Base-by-base conservation (phyloP, 257 asterid genomes). In the Gentiana macrophylla region DNA sequence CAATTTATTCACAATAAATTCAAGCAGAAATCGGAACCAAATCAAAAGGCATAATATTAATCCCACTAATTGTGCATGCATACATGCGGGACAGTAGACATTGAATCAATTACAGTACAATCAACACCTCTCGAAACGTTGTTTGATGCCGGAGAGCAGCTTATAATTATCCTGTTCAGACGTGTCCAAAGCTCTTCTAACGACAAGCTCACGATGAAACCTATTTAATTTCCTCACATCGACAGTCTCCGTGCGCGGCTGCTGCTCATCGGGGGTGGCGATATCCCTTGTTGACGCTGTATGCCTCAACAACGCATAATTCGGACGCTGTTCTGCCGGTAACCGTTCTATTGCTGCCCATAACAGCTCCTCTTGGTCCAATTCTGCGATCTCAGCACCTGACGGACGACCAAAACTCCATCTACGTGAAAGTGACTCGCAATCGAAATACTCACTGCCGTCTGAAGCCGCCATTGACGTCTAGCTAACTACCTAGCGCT, bases 281-380 rank as follows among this genome's bases (percentile, higher is more conserved):
- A 2, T 41, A 8, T 44, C 71, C 24, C 62, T 24, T 9, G 59
- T 61, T 4, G 73, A 61, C 3, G 69, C 52, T 8, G 72, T 48
- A 32, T 80, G 79, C 60, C 76, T 59, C 61, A 85, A 12, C 50
- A 86, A 49, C 0, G 86, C 86, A 63, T 60, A 63, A 53, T 77
- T 84, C 9, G 75, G 33, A 0, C 88, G 72, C 57, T 73, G 74
- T 70, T 50, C 70, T 46, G 91, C 68, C 43, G 97, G 97, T 2
- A 89, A 70, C 44, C 87, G 77, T 88, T 89, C 94, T 50, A 83
- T 33, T 55, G 94, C 97, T 60, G 95, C 97, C 91, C 91, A 79
- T 0, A 64, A 49, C 9, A 89, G 83, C 70, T 89, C 94, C 63
- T 68, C 75, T 58, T 89, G 94, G 65, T 89, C 97, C 64, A 59